Base-by-base conservation (phyloP, 2,329 filamentous ascomycete genomes). In the Fusarium sterilihyphosum region DNA sequence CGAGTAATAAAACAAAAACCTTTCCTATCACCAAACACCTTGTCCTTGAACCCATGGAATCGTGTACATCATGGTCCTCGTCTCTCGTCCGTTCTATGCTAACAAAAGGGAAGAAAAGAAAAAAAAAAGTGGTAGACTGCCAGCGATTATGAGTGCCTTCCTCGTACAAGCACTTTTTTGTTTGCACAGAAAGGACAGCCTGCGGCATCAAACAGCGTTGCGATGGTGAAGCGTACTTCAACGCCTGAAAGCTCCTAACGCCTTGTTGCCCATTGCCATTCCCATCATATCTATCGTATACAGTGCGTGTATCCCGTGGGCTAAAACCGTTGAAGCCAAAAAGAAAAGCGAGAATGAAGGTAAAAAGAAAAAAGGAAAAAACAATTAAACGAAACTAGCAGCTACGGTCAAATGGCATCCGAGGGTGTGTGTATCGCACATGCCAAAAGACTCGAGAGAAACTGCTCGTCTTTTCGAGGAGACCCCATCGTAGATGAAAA, bases 21-120 rank as follows among this genome's bases (percentile, higher is more conserved):
- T 49, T 50, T 38, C 44, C 44, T 40, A 38, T 61, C 50, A 56
- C 57, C 43, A 59, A 74, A 73, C 70, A 76, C 67, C 70, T 44
- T 14, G 54, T 43, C 61, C 53, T 59, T 40, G 43, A 75, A 71
- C 63, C 62, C 70, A 75, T 75, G 73, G 41, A 59, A 76, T 75
- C 73, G 73, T 75, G 18, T 75, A 71, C 53, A 56, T 74, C 70
- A 75, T 75, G 73, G 73, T 46, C n/a, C 56, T 68, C 57, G 31
- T 71, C 46, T 46, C 56, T 63, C 61, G 14, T 62, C 56, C 50
- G n/a, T 61, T 75, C 59, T 73, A 64, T 75, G 47, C 40, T 33
- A 59, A 56, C 18, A 56, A 50, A 46, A 33, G 13, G 22, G 26
- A 53, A 35, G n/a, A 33, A 61, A 24, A 17, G 31, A 57, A 22